Evolutionary conservation across 2,329 filamentous ascomycete species (phyloP), one percentile per base, ranked within the genome.

Genomic region (Nothophoma quercina): DNA sequence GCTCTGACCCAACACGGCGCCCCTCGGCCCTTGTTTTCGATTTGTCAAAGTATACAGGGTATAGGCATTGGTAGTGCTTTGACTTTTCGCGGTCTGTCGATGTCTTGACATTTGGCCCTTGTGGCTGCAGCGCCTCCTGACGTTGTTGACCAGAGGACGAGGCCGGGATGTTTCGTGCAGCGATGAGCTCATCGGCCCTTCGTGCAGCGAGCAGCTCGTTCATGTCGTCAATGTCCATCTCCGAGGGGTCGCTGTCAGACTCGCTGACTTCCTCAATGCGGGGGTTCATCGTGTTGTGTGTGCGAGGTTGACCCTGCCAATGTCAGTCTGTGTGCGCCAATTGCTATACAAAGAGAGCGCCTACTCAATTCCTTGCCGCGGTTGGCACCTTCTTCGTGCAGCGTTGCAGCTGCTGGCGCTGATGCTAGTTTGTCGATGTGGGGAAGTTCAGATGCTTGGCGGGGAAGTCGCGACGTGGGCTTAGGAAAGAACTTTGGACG

Each of bases 1-100:
- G 82, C 42, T 84, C 79, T 44, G 81, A 77, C 42, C 85, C 79
- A 7, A 98, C 93, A 64, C 93, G 88, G 13, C 95, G 86, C 29
- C 95, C 95, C 68, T 96, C 83, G 51, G 88, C 86, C 51, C 93
- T 87, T 33, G 85, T 84, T 42, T 90, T 86, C 19, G 81, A 80
- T 60, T 83, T 83, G 81, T 97, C 93, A 70, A 99, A 99, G 83
- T 99, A 99, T 54, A 98, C 79, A 0, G 95, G 93, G 79, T 99
- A 99, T 21, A 99, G 82, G 76, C 91, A 93, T 75, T 95, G 89
- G 79, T 87, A 96, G 76, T 86, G 80, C 70, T 88, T 90, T 75
- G 91, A 81, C 53, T 80, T 80, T 56, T 85, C 81, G 52, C 79
- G 79, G 63, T 80, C 70, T 21, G 69, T 60, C 7, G 67, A 67